phyloP scores from a whole-genome alignment of 2,329 filamentous ascomycete genomes.

The Thelonectria blattea region DNA sequence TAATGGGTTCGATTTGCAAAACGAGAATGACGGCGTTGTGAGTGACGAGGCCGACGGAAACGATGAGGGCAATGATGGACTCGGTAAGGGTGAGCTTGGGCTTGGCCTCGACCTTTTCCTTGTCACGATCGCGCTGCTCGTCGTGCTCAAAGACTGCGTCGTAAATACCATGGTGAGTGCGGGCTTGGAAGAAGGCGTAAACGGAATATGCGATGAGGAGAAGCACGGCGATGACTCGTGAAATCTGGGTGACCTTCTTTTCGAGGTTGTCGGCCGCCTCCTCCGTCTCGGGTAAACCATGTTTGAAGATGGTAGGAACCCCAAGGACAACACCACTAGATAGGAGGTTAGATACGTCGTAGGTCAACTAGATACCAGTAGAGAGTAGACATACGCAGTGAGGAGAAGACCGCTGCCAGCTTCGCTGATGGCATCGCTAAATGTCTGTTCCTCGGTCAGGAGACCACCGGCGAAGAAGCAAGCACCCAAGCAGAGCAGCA shows the following conservation, averaged over 20 bases:
- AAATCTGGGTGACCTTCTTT: slow-evolving; percentile 66
- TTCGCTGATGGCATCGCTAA: slow-evolving; percentile 79
- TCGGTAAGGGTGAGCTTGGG: slow-evolving; percentile 78
- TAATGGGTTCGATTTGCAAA: slow-evolving; percentile 69
- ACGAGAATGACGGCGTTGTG: slow-evolving; percentile 78
- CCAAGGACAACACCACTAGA: slow-evolving; percentile 44
- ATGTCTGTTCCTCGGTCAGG: slow-evolving; percentile 69
- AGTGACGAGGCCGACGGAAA: slow-evolving; percentile 73
- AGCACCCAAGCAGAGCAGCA: slow-evolving; percentile 78
- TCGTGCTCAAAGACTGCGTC: slow-evolving; percentile 75
- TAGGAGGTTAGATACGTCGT: slow-evolving; percentile 28
- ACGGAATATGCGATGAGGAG: slow-evolving; percentile 72
- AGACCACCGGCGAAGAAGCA: slow-evolving; percentile 83
- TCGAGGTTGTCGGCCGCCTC: slow-evolving; percentile 49
- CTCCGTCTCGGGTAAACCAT: slow-evolving; percentile 45
- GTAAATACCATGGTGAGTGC: slow-evolving; percentile 78
- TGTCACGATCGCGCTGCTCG: slow-evolving; percentile 70
- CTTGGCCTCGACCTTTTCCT: slow-evolving; percentile 63
- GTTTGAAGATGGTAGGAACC: slow-evolving; percentile 62
- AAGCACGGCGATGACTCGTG: slow-evolving; percentile 72
- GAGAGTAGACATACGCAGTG: slow-evolving; percentile 67
- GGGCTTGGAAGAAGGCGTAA: slow-evolving; percentile 76
- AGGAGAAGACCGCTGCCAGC: slow-evolving; percentile 78
- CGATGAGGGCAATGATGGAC: slow-evolving; percentile 66
- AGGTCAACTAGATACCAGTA: not conserved